phyloP scores from a whole-genome alignment of 441 rosid species.

The Jatropha podagrica region DNA sequence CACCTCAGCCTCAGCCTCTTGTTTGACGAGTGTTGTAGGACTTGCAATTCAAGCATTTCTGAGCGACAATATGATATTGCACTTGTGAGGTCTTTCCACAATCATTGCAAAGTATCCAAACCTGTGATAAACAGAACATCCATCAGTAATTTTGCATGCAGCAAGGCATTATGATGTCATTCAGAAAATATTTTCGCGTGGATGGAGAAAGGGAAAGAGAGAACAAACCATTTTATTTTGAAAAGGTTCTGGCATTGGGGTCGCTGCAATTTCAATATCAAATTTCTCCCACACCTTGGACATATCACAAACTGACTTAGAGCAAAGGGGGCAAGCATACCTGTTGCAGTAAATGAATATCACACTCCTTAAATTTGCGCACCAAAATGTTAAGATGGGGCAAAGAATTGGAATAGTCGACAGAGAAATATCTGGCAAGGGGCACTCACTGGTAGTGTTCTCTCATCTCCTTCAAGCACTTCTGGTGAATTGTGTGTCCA shows the following conservation, averaged over 20 bases:
- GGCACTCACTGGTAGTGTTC: conserved; percentile 67
- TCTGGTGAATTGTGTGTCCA: conserved; percentile 79
- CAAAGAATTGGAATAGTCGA: background rate
- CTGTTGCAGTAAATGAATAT: conserved; percentile 31
- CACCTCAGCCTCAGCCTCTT: conserved; percentile 36
- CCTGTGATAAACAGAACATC: conserved; percentile 34
- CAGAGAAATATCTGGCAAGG: background rate
- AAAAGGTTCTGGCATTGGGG: conserved; percentile 74
- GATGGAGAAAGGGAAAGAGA: background rate
- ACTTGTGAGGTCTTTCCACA: conserved; percentile 63
- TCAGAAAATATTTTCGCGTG: no score
- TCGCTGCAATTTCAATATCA: conserved; percentile 72
- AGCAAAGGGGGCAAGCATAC: conserved; percentile 88
- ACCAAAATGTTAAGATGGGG: background rate
- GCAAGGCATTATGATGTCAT: background rate
- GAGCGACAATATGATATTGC: conserved; percentile 70
- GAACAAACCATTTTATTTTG: conserved; percentile 53
- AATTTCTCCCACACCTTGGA: conserved; percentile 88
- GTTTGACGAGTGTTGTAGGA: conserved; percentile 91
- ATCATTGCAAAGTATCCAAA: conserved; percentile 84
- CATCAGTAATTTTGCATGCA: background rate
- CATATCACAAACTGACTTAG: conserved; percentile 87
- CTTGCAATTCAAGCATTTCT: conserved; percentile 72
- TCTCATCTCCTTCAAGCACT: conserved; percentile 82
- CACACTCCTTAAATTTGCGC: background rate